These are phyloP conservation scores for Fraxinus quadrangulata DNA, from an alignment of 257 asterid species.

Conservation along the genomic window DNA sequence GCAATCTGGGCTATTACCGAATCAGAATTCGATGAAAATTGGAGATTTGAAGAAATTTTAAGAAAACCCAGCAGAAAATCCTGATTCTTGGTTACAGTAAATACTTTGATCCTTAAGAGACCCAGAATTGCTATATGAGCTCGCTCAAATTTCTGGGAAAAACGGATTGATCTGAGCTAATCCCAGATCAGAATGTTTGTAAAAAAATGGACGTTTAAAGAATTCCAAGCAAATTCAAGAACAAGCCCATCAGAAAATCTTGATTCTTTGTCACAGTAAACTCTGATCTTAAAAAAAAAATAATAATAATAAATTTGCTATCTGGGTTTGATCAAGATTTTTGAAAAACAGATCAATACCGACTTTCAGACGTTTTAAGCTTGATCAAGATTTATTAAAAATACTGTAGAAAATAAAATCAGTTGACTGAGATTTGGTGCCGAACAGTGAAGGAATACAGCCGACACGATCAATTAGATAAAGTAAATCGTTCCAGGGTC, in stretches of 20 bases:
- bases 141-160: not conserved
- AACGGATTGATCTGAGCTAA: slow-evolving; percentile 20
- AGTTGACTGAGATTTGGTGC: slow-evolving; percentile 12
- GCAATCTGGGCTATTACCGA: slow-evolving; percentile 30
- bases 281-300: slow-evolving; percentile 5
- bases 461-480: slow-evolving; percentile 4
- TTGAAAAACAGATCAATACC: slow-evolving; percentile 8
- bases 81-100: slow-evolving; percentile 21
- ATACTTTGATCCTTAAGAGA: slow-evolving; percentile 4
- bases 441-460: not conserved
- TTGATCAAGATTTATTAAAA: not conserved
- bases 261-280: slow-evolving; percentile 14
- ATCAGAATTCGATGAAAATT: slow-evolving; percentile 29
- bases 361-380: slow-evolving; percentile 15
- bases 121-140: not conserved
- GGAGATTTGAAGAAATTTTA: slow-evolving; percentile 18
- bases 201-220: slow-evolving; percentile 20
- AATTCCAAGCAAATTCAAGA: slow-evolving; percentile 8
- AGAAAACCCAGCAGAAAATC: slow-evolving; percentile 30
- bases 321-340: not conserved
- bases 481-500: slow-evolving; percentile 16
- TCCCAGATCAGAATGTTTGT: slow-evolving; percentile 36
- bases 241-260: slow-evolving; percentile 29
- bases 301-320: not conserved
- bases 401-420: slow-evolving; percentile 11